Evolutionary conservation across 1,284 basidiomycete species (phyloP).

Genomic region (Cryptococcus sp.): DNA sequence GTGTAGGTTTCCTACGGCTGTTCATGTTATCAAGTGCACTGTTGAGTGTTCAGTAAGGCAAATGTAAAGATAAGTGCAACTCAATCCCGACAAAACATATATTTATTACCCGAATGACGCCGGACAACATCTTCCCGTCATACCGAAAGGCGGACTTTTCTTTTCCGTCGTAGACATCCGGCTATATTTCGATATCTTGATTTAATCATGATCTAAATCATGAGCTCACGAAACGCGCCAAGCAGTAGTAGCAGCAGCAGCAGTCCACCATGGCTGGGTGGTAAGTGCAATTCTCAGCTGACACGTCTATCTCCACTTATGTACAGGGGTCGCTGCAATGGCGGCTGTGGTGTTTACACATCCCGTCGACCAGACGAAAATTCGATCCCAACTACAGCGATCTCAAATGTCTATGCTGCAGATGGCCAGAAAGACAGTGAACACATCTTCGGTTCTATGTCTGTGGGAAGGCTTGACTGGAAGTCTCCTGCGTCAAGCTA

Average conservation of each 20-base stretch:
- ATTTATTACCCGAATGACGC: too few relatives aligned
- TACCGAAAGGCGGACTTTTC: too few relatives aligned
- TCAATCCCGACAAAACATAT: too few relatives aligned
- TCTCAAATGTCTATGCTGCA: conserved; percentile 10
- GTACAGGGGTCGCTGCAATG: conserved; percentile 17
- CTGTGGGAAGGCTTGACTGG: conserved; percentile 24
- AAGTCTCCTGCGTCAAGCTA: conserved; percentile 22
- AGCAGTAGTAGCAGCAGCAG: too few relatives aligned
- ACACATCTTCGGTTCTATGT: conserved; percentile 2
- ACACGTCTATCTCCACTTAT: not conserved
- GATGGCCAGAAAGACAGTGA: conserved; percentile 8
- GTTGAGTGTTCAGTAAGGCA: too few relatives aligned
- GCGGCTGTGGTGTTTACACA: conserved; percentile 24
- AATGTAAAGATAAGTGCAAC: too few relatives aligned
- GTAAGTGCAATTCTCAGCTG: not conserved
- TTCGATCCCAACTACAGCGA: conserved; percentile 15
- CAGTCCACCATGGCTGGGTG: not conserved
- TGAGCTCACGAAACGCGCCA: too few relatives aligned
- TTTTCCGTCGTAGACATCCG: too few relatives aligned
- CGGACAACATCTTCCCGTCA: too few relatives aligned
- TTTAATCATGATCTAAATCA: too few relatives aligned
- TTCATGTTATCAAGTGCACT: too few relatives aligned
- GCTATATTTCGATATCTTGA: too few relatives aligned
- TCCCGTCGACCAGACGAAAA: conserved; percentile 26
- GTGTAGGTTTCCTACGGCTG: conserved; percentile 13